Percentiles rank a stretch among this genome's conserved stretches.
phyloP scores from a whole-genome alignment of 805 yeast genomes.

The Lipomyces sp. region DNA sequence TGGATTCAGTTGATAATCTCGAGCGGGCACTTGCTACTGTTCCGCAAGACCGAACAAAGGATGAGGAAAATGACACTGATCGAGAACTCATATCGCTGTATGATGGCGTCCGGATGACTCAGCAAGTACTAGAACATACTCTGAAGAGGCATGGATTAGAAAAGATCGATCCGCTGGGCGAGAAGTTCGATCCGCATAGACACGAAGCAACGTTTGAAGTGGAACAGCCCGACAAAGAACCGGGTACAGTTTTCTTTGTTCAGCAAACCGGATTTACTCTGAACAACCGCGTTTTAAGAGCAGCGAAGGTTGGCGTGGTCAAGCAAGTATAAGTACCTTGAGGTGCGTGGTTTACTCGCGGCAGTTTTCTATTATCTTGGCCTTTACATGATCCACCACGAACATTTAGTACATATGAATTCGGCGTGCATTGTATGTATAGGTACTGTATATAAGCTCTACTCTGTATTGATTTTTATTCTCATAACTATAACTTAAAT shows the following conservation, averaged over 20 bases:
- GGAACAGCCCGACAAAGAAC: constrained; percentile 83
- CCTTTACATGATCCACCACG: not conserved
- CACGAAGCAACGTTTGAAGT: constrained; percentile 93
- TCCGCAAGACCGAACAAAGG: constrained; percentile 41
- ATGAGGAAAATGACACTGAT: constrained; percentile 55
- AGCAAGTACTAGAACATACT: constrained; percentile 82
- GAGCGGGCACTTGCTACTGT: constrained; percentile 81
- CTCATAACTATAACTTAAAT: not conserved
- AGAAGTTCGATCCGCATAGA: constrained; percentile 83
- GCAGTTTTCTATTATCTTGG: not conserved
- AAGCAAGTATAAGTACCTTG: constrained; percentile 46
- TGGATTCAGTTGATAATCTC: constrained; percentile 89
- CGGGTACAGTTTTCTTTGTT: constrained; percentile 90
- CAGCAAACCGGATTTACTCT: constrained; percentile 88
- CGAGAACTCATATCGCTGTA: constrained; percentile 72
- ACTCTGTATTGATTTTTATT: constrained; percentile 7
- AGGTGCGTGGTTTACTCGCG: not conserved
- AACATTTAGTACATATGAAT: not conserved
- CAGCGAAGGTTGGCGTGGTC: constrained; percentile 95
- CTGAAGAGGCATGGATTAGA: constrained; percentile 76
- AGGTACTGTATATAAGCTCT: constrained; percentile 8
- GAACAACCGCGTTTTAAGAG: constrained; percentile 86
- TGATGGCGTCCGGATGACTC: constrained; percentile 91
- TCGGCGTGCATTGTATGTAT: not conserved
- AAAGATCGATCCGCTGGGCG: constrained; percentile 82